Percentiles rank a stretch among this genome's conserved stretches.
Evolutionary conservation across 805 yeast genomes (phyloP).

Genomic region (Debaryomyces prosopidis): DNA sequence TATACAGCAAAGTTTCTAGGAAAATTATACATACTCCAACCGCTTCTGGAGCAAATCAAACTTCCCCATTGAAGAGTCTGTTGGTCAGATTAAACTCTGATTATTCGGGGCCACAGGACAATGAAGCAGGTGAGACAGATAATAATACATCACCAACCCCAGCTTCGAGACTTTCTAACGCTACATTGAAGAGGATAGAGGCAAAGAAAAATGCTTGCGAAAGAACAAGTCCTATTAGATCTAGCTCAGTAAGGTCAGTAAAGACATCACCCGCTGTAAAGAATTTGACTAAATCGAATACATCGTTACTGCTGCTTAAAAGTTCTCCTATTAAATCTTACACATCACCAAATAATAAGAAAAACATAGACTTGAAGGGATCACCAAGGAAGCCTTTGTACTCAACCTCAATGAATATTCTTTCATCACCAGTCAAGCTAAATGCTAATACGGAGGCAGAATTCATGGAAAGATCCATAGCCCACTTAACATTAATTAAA

Average conservation of each 20-base stretch:
- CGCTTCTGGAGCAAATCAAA: conserved; percentile 5
- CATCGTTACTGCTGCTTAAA: conserved; percentile 14
- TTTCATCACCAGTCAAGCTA: not conserved
- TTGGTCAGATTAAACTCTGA: not conserved
- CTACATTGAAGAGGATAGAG: conserved; percentile 36
- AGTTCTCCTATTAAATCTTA: not conserved
- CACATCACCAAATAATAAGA: not conserved
- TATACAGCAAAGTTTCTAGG: conserved; percentile 31
- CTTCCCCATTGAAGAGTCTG: not conserved
- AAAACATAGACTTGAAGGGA: not conserved
- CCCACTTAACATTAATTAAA: conserved; percentile 14
- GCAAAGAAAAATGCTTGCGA: conserved; percentile 16
- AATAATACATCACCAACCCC: conserved; percentile 21
- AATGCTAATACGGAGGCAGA: not conserved
- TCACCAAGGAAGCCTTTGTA: conserved; percentile 1
- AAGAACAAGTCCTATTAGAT: conserved; percentile 7
- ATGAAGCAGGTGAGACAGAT: not conserved
- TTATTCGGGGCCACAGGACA: not conserved
- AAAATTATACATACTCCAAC: conserved; percentile 25
- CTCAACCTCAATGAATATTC: not conserved
- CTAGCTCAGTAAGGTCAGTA: not conserved
- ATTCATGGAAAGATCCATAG: conserved; percentile 12
- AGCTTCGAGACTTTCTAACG: conserved; percentile 19
- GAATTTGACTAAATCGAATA: conserved; percentile 7
- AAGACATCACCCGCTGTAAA: conserved; percentile 1